These are phyloP conservation scores for Suhomyces kunorum DNA, from an alignment of 1,139 yeast species.

Conservation along the genomic window DNA sequence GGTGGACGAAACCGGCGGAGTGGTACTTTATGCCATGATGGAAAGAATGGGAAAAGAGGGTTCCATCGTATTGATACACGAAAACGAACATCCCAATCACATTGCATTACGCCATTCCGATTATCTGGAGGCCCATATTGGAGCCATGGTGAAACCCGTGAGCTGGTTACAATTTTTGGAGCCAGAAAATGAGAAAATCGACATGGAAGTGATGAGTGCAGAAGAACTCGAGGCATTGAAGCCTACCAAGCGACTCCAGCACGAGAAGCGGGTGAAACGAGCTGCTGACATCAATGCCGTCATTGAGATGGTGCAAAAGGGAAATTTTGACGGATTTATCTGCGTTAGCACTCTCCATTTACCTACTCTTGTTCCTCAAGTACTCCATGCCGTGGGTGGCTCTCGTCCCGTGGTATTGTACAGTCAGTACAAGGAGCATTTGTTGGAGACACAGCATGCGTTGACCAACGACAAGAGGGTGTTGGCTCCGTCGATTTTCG, in stretches of 20 bases:
- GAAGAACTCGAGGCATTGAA: conserved; percentile 59
- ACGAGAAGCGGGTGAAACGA: conserved; percentile 63
- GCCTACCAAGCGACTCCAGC: conserved; percentile 63
- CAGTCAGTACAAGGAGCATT: conserved; percentile 75
- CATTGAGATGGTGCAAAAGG: conserved; percentile 49
- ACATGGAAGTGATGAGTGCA: conserved; percentile 50
- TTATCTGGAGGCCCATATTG: conserved; percentile 53
- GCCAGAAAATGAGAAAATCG: conserved; percentile 64
- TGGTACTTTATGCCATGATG: conserved; percentile 76
- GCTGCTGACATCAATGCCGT: conserved; percentile 56
- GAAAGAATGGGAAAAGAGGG: conserved; percentile 91
- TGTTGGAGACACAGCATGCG: conserved; percentile 71
- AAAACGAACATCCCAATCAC: conserved; percentile 86
- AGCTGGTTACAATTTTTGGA: conserved; percentile 80
- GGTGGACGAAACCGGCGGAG: conserved; percentile 89
- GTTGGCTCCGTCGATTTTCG: conserved; percentile 80
- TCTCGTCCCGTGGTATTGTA: conserved; percentile 85
- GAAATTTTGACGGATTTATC: conserved; percentile 75
- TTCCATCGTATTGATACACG: conserved; percentile 75
- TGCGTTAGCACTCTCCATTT: conserved; percentile 73
- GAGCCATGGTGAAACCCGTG: conserved; percentile 62
- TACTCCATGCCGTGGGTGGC: conserved; percentile 74
- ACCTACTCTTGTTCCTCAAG: conserved; percentile 60
- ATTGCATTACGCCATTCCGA: conserved; percentile 70
- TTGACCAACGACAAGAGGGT: conserved; percentile 66